A percentile compares a stretch with the other conserved stretches of the same genome.
Conservation (phyloP, 768 basidiomycete genomes). For the Clavulina sp. region DNA sequence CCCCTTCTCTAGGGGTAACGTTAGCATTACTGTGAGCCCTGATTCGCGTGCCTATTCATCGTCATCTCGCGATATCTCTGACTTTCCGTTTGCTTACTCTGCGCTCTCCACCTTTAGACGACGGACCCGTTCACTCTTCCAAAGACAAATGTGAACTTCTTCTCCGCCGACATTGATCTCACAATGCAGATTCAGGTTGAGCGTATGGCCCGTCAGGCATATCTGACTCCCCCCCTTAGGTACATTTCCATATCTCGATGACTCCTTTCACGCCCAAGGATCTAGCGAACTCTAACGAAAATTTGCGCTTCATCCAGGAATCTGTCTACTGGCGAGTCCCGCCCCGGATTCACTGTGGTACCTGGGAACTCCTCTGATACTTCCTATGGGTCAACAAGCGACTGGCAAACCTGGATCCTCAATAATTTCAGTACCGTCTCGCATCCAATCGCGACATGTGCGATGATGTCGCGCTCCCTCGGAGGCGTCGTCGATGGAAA, state of each 20-base stretch:
- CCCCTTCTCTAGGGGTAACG: slow-evolving; percentile 37
- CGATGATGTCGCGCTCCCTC: slow-evolving; percentile 15
- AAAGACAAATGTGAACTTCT: slow-evolving; percentile 34
- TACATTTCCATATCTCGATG: slow-evolving; percentile 12
- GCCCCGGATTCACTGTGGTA: slow-evolving; percentile 27
- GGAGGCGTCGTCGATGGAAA: slow-evolving; percentile 37
- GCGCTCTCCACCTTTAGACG: slow-evolving; percentile 17
- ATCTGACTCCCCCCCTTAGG: slow-evolving; percentile 28
- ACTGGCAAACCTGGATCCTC: slow-evolving; percentile 31
- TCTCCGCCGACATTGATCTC: slow-evolving; percentile 31
- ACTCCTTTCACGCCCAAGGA: background rate
- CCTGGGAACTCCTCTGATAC: slow-evolving; percentile 26
- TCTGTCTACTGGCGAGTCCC: slow-evolving; percentile 27
- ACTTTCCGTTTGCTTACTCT: background rate
- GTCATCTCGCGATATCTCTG: background rate
- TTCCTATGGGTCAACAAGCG: slow-evolving; percentile 27
- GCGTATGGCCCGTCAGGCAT: slow-evolving; percentile 27
- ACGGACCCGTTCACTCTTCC: slow-evolving; percentile 33
- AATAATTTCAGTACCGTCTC: slow-evolving; percentile 27
- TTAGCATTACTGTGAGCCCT: slow-evolving; percentile 26
- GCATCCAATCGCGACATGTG: slow-evolving; percentile 31
- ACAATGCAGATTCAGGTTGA: slow-evolving; percentile 33
- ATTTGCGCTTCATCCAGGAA: slow-evolving; percentile 4
- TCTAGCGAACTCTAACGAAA: background rate
- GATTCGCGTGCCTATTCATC: background rate